phyloP scores from a whole-genome alignment of 352 stramenopile genomes.

The Thalassiosira hispida region DNA sequence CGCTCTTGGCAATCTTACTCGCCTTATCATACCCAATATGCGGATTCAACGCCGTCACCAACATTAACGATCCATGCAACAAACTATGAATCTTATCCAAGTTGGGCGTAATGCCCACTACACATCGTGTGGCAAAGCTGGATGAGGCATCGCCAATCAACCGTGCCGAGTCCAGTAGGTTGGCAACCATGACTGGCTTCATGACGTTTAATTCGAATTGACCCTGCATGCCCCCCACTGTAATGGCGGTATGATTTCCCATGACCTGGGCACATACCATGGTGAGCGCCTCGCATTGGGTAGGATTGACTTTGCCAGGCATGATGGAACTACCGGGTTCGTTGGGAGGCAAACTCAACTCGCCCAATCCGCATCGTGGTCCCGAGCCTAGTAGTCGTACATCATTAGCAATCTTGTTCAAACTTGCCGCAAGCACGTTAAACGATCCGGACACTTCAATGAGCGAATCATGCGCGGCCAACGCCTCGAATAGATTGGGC shows the following conservation, averaged over 20 bases:
- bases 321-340: slow-evolving; percentile 95
- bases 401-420: slow-evolving; percentile 97
- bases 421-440: slow-evolving; percentile 89
- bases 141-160: slow-evolving; percentile 90
- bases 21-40: slow-evolving; percentile 98
- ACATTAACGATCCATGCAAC: slow-evolving; percentile 95
- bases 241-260: slow-evolving; percentile 94
- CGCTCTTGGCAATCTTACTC: slow-evolving; percentile 95
- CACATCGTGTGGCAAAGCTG: slow-evolving; percentile 92
- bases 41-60: slow-evolving; percentile 95
- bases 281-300: slow-evolving; percentile 94
- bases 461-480: slow-evolving; percentile 92
- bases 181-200: slow-evolving; percentile 95
- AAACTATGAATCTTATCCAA: slow-evolving; percentile 90
- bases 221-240: slow-evolving; percentile 91
- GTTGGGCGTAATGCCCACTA: slow-evolving; percentile 92
- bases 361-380: slow-evolving; percentile 91
- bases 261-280: slow-evolving; percentile 96
- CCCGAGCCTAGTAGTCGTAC: slow-evolving; percentile 91
- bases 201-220: slow-evolving; percentile 98
- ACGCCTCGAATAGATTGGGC: slow-evolving; percentile 97
- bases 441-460: slow-evolving; percentile 91
- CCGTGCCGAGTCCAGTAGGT: slow-evolving; percentile 85
- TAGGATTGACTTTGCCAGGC: slow-evolving; percentile 97
- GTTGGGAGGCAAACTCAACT: slow-evolving; percentile 88